Conservation (phyloP, 2,329 filamentous ascomycete species). For the Fusarium nelsonii region DNA sequence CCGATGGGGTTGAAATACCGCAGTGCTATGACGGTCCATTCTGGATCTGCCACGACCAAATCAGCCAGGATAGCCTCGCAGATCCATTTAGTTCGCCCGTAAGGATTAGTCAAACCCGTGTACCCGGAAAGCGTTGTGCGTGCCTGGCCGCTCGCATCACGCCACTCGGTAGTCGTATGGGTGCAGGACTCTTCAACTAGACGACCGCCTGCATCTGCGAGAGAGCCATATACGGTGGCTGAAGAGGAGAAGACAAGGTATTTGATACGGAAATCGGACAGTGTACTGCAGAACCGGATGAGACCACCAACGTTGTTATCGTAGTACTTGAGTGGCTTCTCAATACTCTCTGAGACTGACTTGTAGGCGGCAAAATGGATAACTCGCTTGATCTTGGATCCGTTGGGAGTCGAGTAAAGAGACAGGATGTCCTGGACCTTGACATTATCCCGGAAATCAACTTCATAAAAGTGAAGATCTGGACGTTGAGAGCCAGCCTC, state of each 20-base stretch:
- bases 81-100: constrained; percentile 76
- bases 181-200: constrained; percentile 32
- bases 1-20: constrained; percentile 78
- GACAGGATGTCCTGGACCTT: not conserved
- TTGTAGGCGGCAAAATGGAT: constrained; percentile 79
- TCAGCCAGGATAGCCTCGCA: constrained; percentile 75
- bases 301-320: constrained; percentile 75
- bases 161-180: constrained; percentile 62
- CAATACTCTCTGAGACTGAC: constrained; percentile 73
- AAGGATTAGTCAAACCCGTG: constrained; percentile 52
- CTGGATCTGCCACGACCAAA: constrained; percentile 68
- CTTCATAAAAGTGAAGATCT: constrained; percentile 14
- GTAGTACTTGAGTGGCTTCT: constrained; percentile 72
- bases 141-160: not conserved
- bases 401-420: not conserved
- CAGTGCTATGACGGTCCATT: constrained; percentile 72
- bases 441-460: constrained; percentile 4
- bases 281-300: constrained; percentile 64
- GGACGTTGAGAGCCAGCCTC: not conserved
- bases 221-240: constrained; percentile 73
- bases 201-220: constrained; percentile 59
- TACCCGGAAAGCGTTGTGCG: not conserved
- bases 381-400: constrained; percentile 55
- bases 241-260: constrained; percentile 77
- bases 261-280: constrained; percentile 60